A percentile compares a stretch with the other conserved stretches of the same genome.
Conservation (phyloP, 1,139 yeast genomes). For the Nematodospora anomalae region DNA sequence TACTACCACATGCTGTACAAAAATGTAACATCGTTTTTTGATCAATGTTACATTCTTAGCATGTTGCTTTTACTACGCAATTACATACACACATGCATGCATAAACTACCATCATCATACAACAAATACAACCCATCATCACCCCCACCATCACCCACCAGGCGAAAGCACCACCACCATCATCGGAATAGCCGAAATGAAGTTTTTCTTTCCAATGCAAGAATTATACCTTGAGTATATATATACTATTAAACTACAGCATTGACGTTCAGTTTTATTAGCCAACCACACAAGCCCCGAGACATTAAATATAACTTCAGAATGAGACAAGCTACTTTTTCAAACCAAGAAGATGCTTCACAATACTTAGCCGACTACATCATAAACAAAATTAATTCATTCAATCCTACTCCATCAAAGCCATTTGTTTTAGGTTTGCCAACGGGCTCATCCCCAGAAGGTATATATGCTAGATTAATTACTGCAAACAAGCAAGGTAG, state of each 20-base stretch:
- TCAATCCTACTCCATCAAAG: conserved; percentile 44
- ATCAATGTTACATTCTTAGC: conserved; percentile 7
- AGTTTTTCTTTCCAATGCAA: background rate
- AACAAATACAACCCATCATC: conserved; percentile 1
- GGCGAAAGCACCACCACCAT: background rate
- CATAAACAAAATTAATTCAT: conserved; percentile 43
- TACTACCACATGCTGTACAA: background rate
- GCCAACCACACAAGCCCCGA: no score
- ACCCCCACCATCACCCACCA: background rate
- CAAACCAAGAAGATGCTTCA: conserved; percentile 47
- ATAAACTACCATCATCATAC: conserved; percentile 3
- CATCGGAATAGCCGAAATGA: background rate
- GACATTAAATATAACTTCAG: no score
- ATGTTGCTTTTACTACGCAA: background rate
- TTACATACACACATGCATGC: background rate
- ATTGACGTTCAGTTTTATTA: no score
- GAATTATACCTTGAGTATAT: background rate
- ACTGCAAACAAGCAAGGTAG: conserved; percentile 45
- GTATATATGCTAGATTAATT: conserved; percentile 51
- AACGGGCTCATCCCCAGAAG: conserved; percentile 67
- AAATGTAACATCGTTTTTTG: conserved; percentile 9
- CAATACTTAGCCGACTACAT: conserved; percentile 51
- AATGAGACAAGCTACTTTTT: conserved; percentile 44
- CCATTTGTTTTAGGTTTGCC: conserved; percentile 66
- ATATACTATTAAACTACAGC: background rate